Base-by-base conservation (phyloP, 1,284 basidiomycete genomes). In the Limonomyces culmigenus region DNA sequence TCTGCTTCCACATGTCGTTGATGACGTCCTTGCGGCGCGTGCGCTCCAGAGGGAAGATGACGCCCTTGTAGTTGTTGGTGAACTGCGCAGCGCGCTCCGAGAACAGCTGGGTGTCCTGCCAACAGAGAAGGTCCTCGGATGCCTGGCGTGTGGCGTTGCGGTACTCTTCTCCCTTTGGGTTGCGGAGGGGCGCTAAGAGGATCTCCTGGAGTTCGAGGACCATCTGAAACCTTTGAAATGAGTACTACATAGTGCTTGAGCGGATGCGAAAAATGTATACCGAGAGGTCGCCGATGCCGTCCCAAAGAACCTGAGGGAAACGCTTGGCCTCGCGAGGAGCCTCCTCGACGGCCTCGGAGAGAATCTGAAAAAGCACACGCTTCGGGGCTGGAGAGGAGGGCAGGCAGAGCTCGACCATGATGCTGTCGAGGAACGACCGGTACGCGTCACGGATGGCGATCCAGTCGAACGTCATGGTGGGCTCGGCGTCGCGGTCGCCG, bases 321-420 rank as follows among this genome's bases (percentile, higher is more conserved):
- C 71, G 69, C 47, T 67, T 74, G 3, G 70, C 66, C 41, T 83
- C 77, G 34, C 59, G 65, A 1, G 77, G 76, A 5, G 70, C 63
- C 50, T 85, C 80, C 14, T 72, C 64, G 13, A 76, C 58, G 8
- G 75, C 73, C 31, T 83, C 75, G 38, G 65, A 66, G 19, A 85
- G 58, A 27, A 80, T 66, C 38, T 68, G 60, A 43, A 70, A 71
- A 17, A 85, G 48, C 29, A 81, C 58, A 34, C 62, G 59, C 45
- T 65, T 69, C 2, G 79, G 74, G 50, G 76, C 77, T 0, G 59
- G 56, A 1, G 73, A 71, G 32, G 60, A 53, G 3, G 80, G 80
- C 41, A 85, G 72, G 47, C 74, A 78, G 2, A 85, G 53, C 47
- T 85, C 81, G 41, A 85, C 67, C 41, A 85, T 65, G 39, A 84